Base-by-base conservation (phyloP, 2,329 filamentous ascomycete species). In the Botrytis sinoallii region DNA sequence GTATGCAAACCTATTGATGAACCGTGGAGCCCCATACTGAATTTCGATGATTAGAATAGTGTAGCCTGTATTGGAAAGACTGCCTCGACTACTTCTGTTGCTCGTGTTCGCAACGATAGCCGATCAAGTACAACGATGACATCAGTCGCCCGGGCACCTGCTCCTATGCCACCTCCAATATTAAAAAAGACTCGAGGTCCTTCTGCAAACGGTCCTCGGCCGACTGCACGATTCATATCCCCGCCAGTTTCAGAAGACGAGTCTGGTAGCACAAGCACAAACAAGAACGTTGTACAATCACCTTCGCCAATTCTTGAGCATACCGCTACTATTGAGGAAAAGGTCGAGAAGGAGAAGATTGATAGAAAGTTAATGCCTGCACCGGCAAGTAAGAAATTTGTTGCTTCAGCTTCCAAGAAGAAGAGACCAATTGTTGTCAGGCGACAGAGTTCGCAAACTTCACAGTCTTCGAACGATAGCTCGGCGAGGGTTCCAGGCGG, bases 221-320 rank as follows among this genome's bases (percentile, higher is more conserved):
- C 87, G n/a, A 90, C 88, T 14, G 88, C 88, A 71, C 86, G 88
- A n/a, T 90, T 90, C 77, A 85, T 86, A 12, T 87, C 87, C 25
- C 88, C 88, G 2, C 85, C 85, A 46, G 84, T 83, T 44, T 86
- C 86, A 46, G 84, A 84, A 68, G 84, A 84, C 60, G 81, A 82
- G 72, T 77, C 52, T 9, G 81, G 81, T 35, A 85, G 83, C 77
- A 83, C 84, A 76, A 79, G 59, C 79, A 80, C 67, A n/a, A 52
- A n/a, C 48, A 52, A 52, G 48, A 76, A 77, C 25, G 76, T 78
- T 10, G 74, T 79, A 65, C 75, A 78, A 64, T 76, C 79, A 16
- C 78, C 78, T 69, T 79, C 77, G 4, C 70, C 75, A 32, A 71
- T 70, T 35, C 71, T 76, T 48, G 71, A 76, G 60, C 55, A 73